Conservation (phyloP, 441 rosid genomes). For the Euphorbia neoarborescens region DNA sequence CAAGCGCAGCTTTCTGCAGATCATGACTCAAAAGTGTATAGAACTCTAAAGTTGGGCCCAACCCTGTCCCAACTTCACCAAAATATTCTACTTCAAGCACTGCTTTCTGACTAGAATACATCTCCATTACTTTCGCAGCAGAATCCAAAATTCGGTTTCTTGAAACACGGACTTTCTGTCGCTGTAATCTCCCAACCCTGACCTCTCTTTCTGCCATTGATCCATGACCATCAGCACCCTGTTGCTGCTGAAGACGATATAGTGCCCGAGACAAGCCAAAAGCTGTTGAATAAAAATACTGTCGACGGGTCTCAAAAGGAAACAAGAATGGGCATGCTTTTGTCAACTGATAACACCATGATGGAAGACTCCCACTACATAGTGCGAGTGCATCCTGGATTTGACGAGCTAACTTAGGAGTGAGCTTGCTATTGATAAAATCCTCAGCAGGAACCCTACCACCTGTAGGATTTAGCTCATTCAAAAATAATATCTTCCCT, state of each 20-base stretch:
- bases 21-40: constrained; percentile 96
- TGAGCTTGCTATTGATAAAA: constrained; percentile 80
- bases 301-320: constrained; percentile 95
- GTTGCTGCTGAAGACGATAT: constrained; percentile 97
- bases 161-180: constrained; percentile 99
- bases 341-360: constrained; percentile 97
- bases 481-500: constrained; percentile 50
- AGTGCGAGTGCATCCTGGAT: constrained; percentile 98
- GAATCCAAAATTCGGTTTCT: constrained; percentile 95
- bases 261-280: constrained; percentile 98
- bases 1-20: constrained; percentile 74
- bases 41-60: constrained; percentile 98
- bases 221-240: constrained; percentile 96
- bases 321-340: constrained; percentile 96
- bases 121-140: constrained; percentile 99
- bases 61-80: constrained; percentile 99
- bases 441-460: constrained; percentile 69
- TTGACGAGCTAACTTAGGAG: constrained; percentile 97
- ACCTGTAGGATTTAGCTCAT: constrained; percentile 47
- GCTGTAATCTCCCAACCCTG: constrained; percentile 91
- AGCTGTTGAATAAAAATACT: constrained; percentile 95
- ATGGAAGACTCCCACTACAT: constrained; percentile 97
- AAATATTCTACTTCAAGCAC: constrained; percentile 99
- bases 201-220: constrained; percentile 80
- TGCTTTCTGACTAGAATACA: constrained; percentile 98